phyloP scores from a whole-genome alignment of 225 moss, liverwort and hornwort species.

The Neckera pumila region DNA sequence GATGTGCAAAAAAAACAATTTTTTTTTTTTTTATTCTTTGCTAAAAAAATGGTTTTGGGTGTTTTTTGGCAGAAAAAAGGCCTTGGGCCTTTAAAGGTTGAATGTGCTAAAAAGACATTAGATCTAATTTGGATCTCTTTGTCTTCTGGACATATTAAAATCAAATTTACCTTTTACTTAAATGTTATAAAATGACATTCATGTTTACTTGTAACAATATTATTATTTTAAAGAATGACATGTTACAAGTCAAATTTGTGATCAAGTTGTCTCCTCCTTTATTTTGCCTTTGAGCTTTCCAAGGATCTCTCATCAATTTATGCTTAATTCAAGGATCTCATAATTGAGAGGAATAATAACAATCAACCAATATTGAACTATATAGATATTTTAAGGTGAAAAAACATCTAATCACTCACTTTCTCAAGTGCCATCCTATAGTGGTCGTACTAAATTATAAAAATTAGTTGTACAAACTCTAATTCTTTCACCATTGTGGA shows the following conservation, averaged over 20 bases:
- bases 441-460: accelerated
- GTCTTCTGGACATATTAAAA: not conserved
- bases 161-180: not conserved
- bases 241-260: not conserved
- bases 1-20: too few relatives aligned
- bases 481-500: not conserved
- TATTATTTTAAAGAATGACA: not conserved
- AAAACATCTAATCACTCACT: not conserved
- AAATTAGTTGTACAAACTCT: not conserved
- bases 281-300: too few relatives aligned
- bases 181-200: not conserved
- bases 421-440: accelerated
- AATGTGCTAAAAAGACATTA: not conserved
- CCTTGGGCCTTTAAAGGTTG: too few relatives aligned
- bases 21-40: too few relatives aligned
- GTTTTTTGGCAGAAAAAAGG: too few relatives aligned
- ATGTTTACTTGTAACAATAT: not conserved
- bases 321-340: too few relatives aligned
- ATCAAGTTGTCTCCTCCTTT: too few relatives aligned
- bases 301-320: not conserved
- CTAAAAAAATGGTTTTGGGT: too few relatives aligned
- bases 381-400: not conserved
- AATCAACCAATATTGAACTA: not conserved
- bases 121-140: not conserved
- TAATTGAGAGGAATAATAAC: not conserved